Conservation (phyloP, 208 protist species). For the Trypanosomatidae sp. region DNA sequence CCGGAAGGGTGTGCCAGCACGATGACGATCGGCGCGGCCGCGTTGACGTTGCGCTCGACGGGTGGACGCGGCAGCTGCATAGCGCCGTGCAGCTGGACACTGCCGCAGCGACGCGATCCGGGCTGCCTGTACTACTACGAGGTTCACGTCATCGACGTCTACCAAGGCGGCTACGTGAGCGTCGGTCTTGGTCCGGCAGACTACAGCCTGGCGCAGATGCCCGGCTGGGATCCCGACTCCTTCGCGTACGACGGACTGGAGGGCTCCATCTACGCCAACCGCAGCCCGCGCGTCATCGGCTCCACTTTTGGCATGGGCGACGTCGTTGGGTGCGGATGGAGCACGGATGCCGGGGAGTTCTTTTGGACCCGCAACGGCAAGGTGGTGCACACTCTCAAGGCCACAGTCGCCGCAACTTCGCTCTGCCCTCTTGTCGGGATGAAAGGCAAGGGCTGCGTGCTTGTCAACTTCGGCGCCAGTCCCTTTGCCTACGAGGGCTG, state of each 20-base stretch:
- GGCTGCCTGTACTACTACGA: slow-evolving; percentile 78
- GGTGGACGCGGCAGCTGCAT: slow-evolving; percentile 72
- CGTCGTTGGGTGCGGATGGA: slow-evolving; percentile 88
- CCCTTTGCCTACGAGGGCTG: slow-evolving; percentile 50
- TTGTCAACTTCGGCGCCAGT: slow-evolving; percentile 85
- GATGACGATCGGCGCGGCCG: slow-evolving; percentile 55
- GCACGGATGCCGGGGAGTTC: slow-evolving; percentile 42
- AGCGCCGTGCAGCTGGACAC: slow-evolving; percentile 54
- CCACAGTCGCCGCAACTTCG: slow-evolving; percentile 13
- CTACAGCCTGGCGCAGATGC: slow-evolving; percentile 80
- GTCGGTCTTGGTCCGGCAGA: slow-evolving; percentile 80
- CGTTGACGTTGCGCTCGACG: slow-evolving; percentile 45
- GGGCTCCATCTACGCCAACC: slow-evolving; percentile 66
- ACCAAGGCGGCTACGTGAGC: slow-evolving; percentile 50
- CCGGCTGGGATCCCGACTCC: slow-evolving; percentile 77
- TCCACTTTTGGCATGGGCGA: slow-evolving; percentile 73
- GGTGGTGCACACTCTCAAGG: slow-evolving; percentile 37
- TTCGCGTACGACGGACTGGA: slow-evolving; percentile 77
- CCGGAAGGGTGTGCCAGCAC: slow-evolving; percentile 34
- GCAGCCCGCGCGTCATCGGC: slow-evolving; percentile 44
- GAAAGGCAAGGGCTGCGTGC: slow-evolving; percentile 63
- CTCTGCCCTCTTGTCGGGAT: slow-evolving; percentile 79
- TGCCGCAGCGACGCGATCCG: slow-evolving; percentile 5
- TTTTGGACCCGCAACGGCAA: slow-evolving; percentile 90
- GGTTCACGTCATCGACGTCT: slow-evolving; percentile 74